Percentiles rank a stretch among this genome's conserved stretches.
Conservation (phyloP, 2,329 filamentous ascomycete genomes). For the Colletotrichum lini region DNA sequence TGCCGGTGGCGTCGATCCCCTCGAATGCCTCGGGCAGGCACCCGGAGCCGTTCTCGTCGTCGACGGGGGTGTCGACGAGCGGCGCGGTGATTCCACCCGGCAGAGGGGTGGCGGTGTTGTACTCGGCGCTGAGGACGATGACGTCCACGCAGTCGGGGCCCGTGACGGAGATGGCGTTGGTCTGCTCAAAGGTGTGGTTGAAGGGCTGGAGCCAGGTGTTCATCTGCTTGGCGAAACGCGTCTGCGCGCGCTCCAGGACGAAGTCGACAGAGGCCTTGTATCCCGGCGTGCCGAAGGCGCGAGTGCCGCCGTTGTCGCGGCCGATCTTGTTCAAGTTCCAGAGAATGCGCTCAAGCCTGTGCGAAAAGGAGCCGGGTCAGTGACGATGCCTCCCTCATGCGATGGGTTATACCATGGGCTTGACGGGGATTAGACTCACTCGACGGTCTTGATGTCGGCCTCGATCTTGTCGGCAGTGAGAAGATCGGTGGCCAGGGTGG, state of each 20-base stretch:
- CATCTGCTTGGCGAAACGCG: constrained; percentile 54
- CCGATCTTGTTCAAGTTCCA: constrained; percentile 64
- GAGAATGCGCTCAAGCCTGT: constrained; percentile 63
- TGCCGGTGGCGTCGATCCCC: constrained; percentile 58
- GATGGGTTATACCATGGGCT: too few species aligned
- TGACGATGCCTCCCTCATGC: too few species aligned
- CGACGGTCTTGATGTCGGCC: constrained; percentile 54
- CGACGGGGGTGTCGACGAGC: constrained; percentile 54
- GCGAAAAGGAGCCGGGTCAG: not conserved
- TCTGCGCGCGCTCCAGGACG: constrained; percentile 55
- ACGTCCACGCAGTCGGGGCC: constrained; percentile 62
- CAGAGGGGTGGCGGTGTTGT: constrained; percentile 61
- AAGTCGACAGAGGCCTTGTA: constrained; percentile 66
- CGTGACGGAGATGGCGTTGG: constrained; percentile 57
- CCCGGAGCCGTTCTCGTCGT: constrained; percentile 55
- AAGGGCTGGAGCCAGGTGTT: constrained; percentile 58
- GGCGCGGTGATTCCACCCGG: constrained; percentile 53
- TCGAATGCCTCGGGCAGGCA: constrained; percentile 60
- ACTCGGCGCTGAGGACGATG: constrained; percentile 58
- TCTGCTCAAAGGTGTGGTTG: constrained; percentile 56
- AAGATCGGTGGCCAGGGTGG: constrained; percentile 44
- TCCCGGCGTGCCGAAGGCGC: constrained; percentile 66
- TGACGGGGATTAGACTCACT: constrained; percentile 47
- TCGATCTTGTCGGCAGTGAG: constrained; percentile 57
- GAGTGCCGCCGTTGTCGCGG: constrained; percentile 63